Conservation (phyloP, 805 yeast species). For the Komagataella phaffii region DNA sequence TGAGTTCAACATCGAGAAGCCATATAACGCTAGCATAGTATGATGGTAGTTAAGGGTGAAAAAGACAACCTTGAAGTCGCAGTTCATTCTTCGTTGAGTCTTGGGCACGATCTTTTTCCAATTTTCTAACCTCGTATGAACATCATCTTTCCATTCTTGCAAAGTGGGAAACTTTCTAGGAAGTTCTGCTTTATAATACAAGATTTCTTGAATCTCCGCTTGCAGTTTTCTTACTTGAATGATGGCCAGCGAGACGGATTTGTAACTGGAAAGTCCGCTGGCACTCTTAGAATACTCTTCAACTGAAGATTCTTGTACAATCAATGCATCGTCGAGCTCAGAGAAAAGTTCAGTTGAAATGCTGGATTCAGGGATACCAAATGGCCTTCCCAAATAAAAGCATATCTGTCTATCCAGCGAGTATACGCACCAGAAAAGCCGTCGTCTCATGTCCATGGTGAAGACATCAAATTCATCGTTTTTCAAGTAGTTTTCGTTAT, state of each 20-base stretch:
- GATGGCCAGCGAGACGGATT: slow-evolving; percentile 52
- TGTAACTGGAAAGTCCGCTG: slow-evolving; percentile 45
- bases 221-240: slow-evolving; percentile 63
- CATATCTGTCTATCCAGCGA: slow-evolving; percentile 78
- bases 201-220: slow-evolving; percentile 57
- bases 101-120: slow-evolving; percentile 55
- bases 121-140: slow-evolving; percentile 34
- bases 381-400: slow-evolving; percentile 77
- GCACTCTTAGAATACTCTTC: slow-evolving; percentile 24
- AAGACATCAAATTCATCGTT: slow-evolving; percentile 33
- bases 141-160: slow-evolving; percentile 49
- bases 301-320: slow-evolving; percentile 20
- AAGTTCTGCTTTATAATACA: slow-evolving; percentile 60
- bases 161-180: slow-evolving; percentile 47
- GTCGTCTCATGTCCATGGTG: slow-evolving; percentile 52
- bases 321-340: slow-evolving; percentile 57
- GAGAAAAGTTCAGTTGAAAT: slow-evolving; percentile 64
- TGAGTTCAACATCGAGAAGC: slow-evolving; percentile 61
- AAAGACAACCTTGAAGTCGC: slow-evolving; percentile 59
- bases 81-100: slow-evolving; percentile 46
- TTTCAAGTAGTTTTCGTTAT: slow-evolving; percentile 37
- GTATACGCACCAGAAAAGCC: slow-evolving; percentile 85
- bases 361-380: slow-evolving; percentile 76
- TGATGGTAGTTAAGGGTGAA: slow-evolving; percentile 70
- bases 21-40: slow-evolving; percentile 57